Evolutionary conservation across 805 yeast genomes (phyloP), one percentile per base, ranked within the genome.

Genomic region (Yarrowia deformans): DNA sequence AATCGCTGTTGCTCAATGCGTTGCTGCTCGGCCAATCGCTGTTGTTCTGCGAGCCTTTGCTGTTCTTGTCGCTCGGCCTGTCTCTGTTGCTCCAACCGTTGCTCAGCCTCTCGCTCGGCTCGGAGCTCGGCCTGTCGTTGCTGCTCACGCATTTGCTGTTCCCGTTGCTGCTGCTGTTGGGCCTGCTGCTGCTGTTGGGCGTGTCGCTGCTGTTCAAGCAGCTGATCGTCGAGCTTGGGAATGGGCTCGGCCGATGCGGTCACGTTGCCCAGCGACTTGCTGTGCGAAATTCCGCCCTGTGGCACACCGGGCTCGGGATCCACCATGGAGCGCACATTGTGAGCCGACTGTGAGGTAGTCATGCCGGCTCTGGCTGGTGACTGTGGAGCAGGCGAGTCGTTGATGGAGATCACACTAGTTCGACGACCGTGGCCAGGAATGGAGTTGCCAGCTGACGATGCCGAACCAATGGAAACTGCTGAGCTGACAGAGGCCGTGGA

Each of bases 271-370:
- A 60, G 32, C 5, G 66, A 60, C 42, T 60, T 60, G 42, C 66
- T 60, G 16, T 60, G 66, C 14, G 66, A 45, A 34, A 60, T 43
- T 8, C 66, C 66, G 16, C 29, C n/a, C 29, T 45, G 42, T 39
- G 13, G 13, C 16, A 13, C 14, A 8, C 19, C 29, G 18, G 66
- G 42, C 19, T 60, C 66, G 9, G 52, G 50, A 5, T 60, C 66
- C 12, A 60, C 52, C 66, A 60, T 60, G 8, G 66, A 60, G 5
- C 66, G 66, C 40, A 60, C 66, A 43, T 60, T 60, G 19, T 60
- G 42, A 4, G 66, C 66, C 23, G 66, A 60, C 34, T 60, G 66
- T 1, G 66, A 60, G 2, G 66, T 39, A 19, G 50, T 1, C n/a
- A 60, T 60, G 2, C n/a, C 34, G 3, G 37, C 9, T 7, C 60